Evolutionary conservation across 1,284 basidiomycete genomes (phyloP), one percentile per base, ranked within the genome.

Genomic region (Papiliotrema terrestris): DNA sequence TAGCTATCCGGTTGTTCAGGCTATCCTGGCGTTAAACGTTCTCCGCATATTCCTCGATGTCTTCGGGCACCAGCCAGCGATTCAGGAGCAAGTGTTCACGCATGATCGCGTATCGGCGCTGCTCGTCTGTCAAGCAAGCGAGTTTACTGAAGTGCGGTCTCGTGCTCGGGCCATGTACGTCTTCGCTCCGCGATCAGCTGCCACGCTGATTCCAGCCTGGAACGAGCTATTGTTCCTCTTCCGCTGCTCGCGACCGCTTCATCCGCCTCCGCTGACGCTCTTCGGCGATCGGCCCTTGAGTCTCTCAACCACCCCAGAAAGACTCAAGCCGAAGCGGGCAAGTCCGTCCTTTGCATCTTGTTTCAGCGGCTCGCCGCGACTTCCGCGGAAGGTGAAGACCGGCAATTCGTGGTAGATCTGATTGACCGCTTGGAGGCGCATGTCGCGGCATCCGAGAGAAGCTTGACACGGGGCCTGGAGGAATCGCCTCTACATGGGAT

Each of bases 311-410:
- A 72, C n/a, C 69, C 72, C 0, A 65, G 74, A 13, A 68, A 67
- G 48, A 73, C 72, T 0, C 72, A 76, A 57, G 74, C 74, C 1
- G 75, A 77, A 49, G 73, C 75, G 1, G 75, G 74, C 8, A 69
- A 68, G 20, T 59, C 74, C 0, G 64, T 68, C 0, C 59, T 75
- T 19, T 67, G 69, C 29, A 68, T 76, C 14, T 38, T 73, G 13
- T 71, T 72, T 57, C 63, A 65, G 23, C 67, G 62, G 51, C 47
- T 70, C 49, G 56, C 2, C 43, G 35, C 22, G 23, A n/a, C 2
- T 38, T 9, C 17, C 41, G 42, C 15, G 35, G 54, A 25, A 29
- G 19, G 14, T 8, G 36, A 47, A 11, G 55, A 65, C 0, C 23
- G 65, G 0, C 47, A 37, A 0, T 76, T 74, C 45, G 58, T 74